Base-by-base conservation (phyloP, 2,329 filamentous ascomycete species). In the Colletotrichum sp. region DNA sequence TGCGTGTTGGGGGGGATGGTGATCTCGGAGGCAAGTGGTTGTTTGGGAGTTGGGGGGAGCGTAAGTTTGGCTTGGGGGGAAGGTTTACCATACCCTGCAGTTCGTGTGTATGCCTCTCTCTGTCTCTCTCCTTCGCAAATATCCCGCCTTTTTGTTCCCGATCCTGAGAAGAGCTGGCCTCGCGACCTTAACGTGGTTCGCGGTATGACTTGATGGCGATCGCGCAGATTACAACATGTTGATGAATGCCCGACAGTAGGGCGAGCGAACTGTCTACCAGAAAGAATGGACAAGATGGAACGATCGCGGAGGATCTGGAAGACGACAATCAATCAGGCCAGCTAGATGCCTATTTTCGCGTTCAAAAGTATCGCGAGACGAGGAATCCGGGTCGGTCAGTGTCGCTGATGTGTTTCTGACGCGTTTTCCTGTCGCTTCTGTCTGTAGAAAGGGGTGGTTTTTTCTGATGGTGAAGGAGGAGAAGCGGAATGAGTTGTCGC, bases 31-130 rank as follows among this genome's bases (percentile, higher is more conserved):
- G 26, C 16, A n/a, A 30, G 26, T 52, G 57, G 8, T 18, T 39
- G 52, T 6, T 18, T 24, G 57, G 71, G 7, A 22, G n/a, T 59
- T 68, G 34, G 34, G 26, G 52, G 34, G 32, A 66, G 48, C 48
- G 72, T 71, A 69, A 76, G 71, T 68, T 71, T 68, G 75, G 64
- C 66, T 65, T 55, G 44, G 77, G 71, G 77, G 68, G 44, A 65
- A 72, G 69, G 75, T 69, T 69, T 66, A 77, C 73, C 76, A 74
- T 77, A 77, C 76, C 76, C 76, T 74, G 71, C 70, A 68, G 70
- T 76, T 76, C 70, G 52, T 52, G 26, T 34, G 64, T 75, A 34
- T 66, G 16, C 48, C 8, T 70, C 13, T 26, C 57, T 75, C 30
- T 52, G 6, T 70, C 6, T 26, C 67, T 75, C 28, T 63, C 48